These are phyloP conservation scores for Crucihimalaya himalaica DNA, from an alignment of 345 rosid genomes.

Conservation along the genomic window DNA sequence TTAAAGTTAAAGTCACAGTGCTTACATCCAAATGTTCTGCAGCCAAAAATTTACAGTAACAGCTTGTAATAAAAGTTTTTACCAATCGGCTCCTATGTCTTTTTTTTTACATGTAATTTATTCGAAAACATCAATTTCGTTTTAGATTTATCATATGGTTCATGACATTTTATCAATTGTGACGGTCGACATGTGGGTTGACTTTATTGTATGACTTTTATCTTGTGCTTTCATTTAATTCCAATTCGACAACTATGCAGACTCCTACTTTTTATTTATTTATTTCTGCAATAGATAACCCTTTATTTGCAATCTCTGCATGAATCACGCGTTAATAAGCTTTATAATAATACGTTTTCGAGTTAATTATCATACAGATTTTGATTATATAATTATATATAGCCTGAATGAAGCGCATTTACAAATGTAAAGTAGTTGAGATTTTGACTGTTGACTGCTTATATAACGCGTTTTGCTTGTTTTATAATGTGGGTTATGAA, in stretches of 20 bases:
- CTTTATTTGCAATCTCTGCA: constrained; percentile 16
- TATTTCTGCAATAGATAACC: background rate
- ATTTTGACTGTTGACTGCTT: constrained; percentile 20
- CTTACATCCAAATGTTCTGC: no score
- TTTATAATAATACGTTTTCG: background rate
- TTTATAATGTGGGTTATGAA: background rate
- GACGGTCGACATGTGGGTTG: constrained; percentile 40
- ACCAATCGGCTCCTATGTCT: no score
- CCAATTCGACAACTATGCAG: constrained; percentile 4
- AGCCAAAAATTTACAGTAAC: no score
- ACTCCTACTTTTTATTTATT: background rate
- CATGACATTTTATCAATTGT: constrained; percentile 4
- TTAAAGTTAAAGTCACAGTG: no score
- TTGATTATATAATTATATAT: background rate
- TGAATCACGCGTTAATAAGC: constrained; percentile 24
- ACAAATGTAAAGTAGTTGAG: background rate
- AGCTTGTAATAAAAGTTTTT: no score
- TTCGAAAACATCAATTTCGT: background rate
- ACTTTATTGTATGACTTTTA: background rate
- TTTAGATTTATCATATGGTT: constrained; percentile 1
- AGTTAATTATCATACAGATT: background rate
- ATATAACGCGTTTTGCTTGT: constrained; percentile 16
- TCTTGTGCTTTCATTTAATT: constrained; percentile 3
- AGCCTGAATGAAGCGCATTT: constrained; percentile 1
- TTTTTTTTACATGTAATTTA: no score